Base-by-base conservation (phyloP, 106 monocot species). In the Phalaenopsis aphrodite region DNA sequence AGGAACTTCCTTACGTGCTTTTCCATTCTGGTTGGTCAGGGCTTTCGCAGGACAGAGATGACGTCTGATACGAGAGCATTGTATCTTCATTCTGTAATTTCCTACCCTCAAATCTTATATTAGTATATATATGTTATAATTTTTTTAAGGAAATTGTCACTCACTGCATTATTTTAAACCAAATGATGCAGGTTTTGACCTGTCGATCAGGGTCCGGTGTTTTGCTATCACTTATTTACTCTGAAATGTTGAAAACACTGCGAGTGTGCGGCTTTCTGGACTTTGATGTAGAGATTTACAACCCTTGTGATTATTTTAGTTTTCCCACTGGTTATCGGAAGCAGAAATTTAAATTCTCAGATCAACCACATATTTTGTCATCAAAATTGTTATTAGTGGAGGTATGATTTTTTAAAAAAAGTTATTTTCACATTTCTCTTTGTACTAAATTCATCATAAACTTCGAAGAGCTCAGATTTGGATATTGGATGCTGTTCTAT, bases 71-170 rank as follows among this genome's bases (percentile, higher is more conserved):
- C 84, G 18, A 76, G 87, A 47, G 69, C 87, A 42, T 82, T 92
- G 52, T 92, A 92, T 82, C 91, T 92, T 56, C 91, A 92, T 72
- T 87, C 91, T 16, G 91, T 92, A 87, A 65, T 79, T 61, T 58
- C 21, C 1, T 23, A 23, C 8, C 65, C 15, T 47, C 43, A 52
- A 1, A 42, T 74, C 74, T 74, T 42, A 17, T 74, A 2, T 45
- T 21, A 8, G 16, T 74, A 74, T 14, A 1, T 21, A 42, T 64
- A 19, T 36, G 0, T 72, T 12, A 2, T 58, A 5, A 76, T 5
- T 17, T 41, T 65, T 73, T 39, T 36, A 69, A 39, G 7, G 16
- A 5, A 6, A 30, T 23, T 52, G 9, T 42, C 18, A 42, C 18
- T 41, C 14, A 18, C 38, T 11, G 0, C 69, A 69, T 69, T 78